phyloP scores from a whole-genome alignment of 2,329 filamentous ascomycete genomes.

The Venturia aucupariae region DNA sequence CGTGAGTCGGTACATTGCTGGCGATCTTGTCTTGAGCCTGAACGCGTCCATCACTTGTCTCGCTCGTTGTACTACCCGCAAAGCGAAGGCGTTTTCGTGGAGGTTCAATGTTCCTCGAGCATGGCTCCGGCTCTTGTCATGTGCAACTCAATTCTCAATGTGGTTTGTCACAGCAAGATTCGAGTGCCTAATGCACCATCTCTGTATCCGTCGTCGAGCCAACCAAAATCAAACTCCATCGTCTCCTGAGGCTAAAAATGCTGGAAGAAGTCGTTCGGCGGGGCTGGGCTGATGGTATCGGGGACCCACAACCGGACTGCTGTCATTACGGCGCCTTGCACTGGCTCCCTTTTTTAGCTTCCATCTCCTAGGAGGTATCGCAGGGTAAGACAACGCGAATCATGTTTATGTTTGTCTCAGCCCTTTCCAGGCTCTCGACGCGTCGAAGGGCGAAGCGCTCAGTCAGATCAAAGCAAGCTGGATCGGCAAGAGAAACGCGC shows the following conservation, averaged over 20 bases:
- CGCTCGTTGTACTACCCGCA: background rate
- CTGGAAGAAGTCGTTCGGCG: too few species aligned
- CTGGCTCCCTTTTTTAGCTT: background rate
- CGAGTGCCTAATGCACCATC: too few species aligned
- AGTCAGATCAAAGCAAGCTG: background rate
- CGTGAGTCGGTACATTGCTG: too few species aligned
- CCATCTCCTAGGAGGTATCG: background rate
- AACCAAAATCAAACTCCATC: background rate
- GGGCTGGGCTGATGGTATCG: too few species aligned
- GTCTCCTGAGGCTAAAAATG: background rate
- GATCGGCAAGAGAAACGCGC: background rate
- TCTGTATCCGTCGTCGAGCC: background rate
- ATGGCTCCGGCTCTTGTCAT: background rate
- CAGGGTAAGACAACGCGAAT: background rate
- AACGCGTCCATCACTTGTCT: background rate
- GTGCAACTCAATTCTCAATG: background rate
- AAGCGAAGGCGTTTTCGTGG: background rate
- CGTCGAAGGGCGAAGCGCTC: background rate
- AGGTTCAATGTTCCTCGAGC: background rate
- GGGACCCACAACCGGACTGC: background rate
- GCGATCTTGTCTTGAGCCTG: background rate
- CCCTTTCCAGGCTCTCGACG: background rate
- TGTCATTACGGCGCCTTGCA: background rate
- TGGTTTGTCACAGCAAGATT: background rate
- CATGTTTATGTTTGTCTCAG: background rate